Evolutionary conservation across 306 rosid genomes (phyloP), one percentile per base, ranked within the genome.

Genomic region (Gastrolobium bilobum): DNA sequence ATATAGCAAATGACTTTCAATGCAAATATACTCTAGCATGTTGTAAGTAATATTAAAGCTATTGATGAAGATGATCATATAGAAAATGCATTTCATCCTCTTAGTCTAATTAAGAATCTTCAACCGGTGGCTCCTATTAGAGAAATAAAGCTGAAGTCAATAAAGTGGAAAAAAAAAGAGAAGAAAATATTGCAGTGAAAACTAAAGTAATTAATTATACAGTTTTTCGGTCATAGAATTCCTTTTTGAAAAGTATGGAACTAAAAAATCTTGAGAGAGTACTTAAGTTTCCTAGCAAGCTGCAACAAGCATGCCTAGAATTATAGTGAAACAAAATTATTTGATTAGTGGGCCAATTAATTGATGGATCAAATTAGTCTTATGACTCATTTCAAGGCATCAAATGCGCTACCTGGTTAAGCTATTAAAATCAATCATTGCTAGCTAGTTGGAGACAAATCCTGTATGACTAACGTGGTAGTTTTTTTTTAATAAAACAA

Each of bases 331-430:
- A 29, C 73, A 64, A 63, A 51, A 63, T 62, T 26, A 64, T 76
- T 76, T 76, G 65, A 62, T 62, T 35, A 48, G 80, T 76, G 80
- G 80, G 63, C 73, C 73, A 76, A 38, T 51, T 76, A 38, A 48
- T 50, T 51, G 53, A 76, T 60, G 71, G 37, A 47, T 37, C 29
- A 38, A 76, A 35, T 33, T 48, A 6, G 62, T 52, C 52, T 38
- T 2, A 62, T 37, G 42, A 76, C 72, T 48, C 2, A 63, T 62
- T 63, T 75, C 6, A 20, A 64, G 64, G 64, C 63, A 76, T 76
- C 71, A 61, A 75, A 75, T 75, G 61, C 79, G 38, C 26, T 75
- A 47, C 29, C 0, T 3, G 20, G 13, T 20, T 9, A 43, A 73
- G 29, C n/a, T 53, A 38, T 13, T 33, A 58, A 75, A 75, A 33